Base-by-base conservation (phyloP, 2,329 filamentous ascomycete species). In the Raffaelea ambrosiae region DNA sequence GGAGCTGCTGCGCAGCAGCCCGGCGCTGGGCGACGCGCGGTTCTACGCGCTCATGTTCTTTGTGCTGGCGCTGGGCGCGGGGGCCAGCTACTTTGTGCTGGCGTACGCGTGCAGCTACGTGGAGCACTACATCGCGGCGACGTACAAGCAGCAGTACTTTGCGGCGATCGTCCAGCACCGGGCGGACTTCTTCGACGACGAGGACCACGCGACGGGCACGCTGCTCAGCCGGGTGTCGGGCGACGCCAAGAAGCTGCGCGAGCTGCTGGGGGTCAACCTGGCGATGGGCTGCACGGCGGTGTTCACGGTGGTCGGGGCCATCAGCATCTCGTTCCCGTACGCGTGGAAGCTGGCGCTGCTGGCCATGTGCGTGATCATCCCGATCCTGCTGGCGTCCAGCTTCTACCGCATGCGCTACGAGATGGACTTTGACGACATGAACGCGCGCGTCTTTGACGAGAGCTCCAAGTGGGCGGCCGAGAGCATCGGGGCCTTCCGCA, bases 271-370 rank as follows among this genome's bases (percentile, higher is more conserved):
- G 5, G 66, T 75, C 41, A 82, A 84, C 57, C 77, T 84, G 72
- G 73, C 79, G 2, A 71, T 86, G 53, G 73, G 79, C 2, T 71
- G 71, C 50, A 76, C 82, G 19, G 79, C 82, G 9, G 58, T 84
- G 20, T 83, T 87, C 59, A 83, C 77, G 43, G 63, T 90, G 3
- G 56, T 79, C 9, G 85, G 84, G 0, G 79, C 77, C 8, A 64
- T 87, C 14, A 67, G 74, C 40, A 83, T 90, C 45, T 73, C 83
- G 1, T 88, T 87, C 56, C 69, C 74, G 4, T 88, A 84, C 59
- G 83, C 83, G 2, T 90, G 86, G 86, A 90, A 88, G 60, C 70
- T 91, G 9, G 79, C 82, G 0, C 65, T 88, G 0, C 81, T 90
- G 0, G 74, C 77, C 0, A 66, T 81, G 9, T 84, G 79, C 55